Percentiles rank a stretch among this genome's conserved stretches.
These are phyloP conservation scores for Dimargaris cristalligena DNA, from an alignment of 192 early-diverging fungal genomes.

Conservation along the genomic window DNA sequence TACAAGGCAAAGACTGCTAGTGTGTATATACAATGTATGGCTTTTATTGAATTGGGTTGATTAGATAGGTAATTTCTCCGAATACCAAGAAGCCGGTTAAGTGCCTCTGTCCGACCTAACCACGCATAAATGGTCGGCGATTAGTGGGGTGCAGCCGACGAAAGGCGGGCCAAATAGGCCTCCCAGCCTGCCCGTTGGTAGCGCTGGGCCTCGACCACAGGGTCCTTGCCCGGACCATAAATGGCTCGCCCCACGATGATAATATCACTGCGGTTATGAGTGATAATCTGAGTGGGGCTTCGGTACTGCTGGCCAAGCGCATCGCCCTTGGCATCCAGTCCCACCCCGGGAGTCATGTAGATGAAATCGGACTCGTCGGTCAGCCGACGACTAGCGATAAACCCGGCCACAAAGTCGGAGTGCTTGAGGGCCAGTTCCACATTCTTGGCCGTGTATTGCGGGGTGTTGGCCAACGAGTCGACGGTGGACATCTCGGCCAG, in stretches of 20 bases:
- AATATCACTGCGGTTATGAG: slow-evolving; percentile 73
- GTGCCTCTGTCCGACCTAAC: too few relatives aligned
- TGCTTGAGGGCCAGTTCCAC: slow-evolving; percentile 72
- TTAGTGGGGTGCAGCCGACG: too few relatives aligned
- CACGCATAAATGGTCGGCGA: too few relatives aligned
- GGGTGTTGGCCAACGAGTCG: slow-evolving; percentile 66
- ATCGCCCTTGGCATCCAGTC: slow-evolving; percentile 66
- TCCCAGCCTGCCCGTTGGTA: slow-evolving; percentile 93
- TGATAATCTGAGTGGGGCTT: slow-evolving; percentile 73
- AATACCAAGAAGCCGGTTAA: too few relatives aligned
- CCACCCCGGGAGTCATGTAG: slow-evolving; percentile 91
- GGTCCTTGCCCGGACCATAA: slow-evolving; percentile 67
- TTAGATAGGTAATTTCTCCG: too few relatives aligned
- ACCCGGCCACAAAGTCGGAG: slow-evolving; percentile 87
- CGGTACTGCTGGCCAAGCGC: slow-evolving; percentile 91
- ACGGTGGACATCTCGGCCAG: slow-evolving; percentile 95
- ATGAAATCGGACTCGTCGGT: slow-evolving; percentile 69
- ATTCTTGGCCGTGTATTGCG: slow-evolving; percentile 65
- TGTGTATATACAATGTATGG: too few relatives aligned
- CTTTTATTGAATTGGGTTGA: too few relatives aligned
- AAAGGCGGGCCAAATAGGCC: slow-evolving; percentile 57
- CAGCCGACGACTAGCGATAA: slow-evolving; percentile 66
- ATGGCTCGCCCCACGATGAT: slow-evolving; percentile 98
- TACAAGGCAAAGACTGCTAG: too few relatives aligned
- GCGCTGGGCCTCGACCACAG: slow-evolving; percentile 51